Evolutionary conservation across 2,329 filamentous ascomycete genomes (phyloP).

Genomic region (Trichophyton verrucosum): DNA sequence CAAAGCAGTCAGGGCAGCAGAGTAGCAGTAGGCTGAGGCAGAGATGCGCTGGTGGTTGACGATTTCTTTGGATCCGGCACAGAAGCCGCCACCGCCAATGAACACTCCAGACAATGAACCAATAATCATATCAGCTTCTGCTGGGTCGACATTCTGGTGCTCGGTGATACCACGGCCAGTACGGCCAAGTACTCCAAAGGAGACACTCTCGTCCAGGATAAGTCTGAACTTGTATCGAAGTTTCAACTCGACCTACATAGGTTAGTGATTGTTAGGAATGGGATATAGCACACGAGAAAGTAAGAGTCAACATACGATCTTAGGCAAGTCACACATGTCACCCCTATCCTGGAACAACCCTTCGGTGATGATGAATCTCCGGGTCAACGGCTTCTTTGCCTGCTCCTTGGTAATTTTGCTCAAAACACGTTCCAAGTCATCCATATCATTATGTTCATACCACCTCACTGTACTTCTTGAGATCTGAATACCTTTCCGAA

Average conservation of each 20-base stretch:
- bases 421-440: conserved; percentile 76
- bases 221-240: conserved; percentile 95
- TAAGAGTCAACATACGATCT: conserved; percentile 49
- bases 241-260: conserved; percentile 66
- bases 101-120: conserved; percentile 83
- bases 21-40: conserved; percentile 86
- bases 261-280: background rate
- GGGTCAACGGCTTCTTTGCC: conserved; percentile 72
- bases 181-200: conserved; percentile 83
- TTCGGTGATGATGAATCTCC: conserved; percentile 92
- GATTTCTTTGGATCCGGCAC: conserved; percentile 79
- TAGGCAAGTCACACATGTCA: conserved; percentile 72
- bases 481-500: conserved; percentile 87
- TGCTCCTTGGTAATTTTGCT: conserved; percentile 79
- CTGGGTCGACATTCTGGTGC: conserved; percentile 87
- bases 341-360: conserved; percentile 85
- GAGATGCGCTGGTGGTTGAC: conserved; percentile 94
- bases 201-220: conserved; percentile 95
- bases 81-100: conserved; percentile 90
- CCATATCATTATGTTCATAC: conserved; percentile 95
- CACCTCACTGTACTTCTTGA: conserved; percentile 81
- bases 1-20: conserved; percentile 84
- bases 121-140: conserved; percentile 92
- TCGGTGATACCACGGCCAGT: conserved; percentile 89
- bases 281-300: background rate